Evolutionary conservation across 2,329 filamentous ascomycete genomes (phyloP), one percentile per base, ranked within the genome.

Genomic region (Fusarium torulosum): DNA sequence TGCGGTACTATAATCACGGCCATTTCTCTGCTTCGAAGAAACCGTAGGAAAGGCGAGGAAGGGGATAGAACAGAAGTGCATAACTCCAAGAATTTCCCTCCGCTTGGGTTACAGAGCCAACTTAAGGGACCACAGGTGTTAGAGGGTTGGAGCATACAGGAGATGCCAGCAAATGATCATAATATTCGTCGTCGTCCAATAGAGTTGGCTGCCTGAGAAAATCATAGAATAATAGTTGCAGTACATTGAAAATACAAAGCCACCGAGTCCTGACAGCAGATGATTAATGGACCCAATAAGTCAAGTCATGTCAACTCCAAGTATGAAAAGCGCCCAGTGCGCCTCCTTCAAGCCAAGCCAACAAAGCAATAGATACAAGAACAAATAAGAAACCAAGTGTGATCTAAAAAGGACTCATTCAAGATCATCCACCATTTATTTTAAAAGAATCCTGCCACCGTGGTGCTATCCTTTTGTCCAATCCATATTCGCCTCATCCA

Each of bases 21-120:
- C 14, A 63, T 62, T 8, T 62, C 45, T 7, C 19, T 68, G n/a
- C 45, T 66, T 8, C 33, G 53, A n/a, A 44, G 44, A 15, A 68
- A 52, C 11, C 43, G 56, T 5, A 33, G 19, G 9, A 56, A n/a
- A 27, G 35, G 29, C 15, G 7, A 11, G 2, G 7, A 29, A n/a
- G 6, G 23, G 7, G 17, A 15, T 3, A 23, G 7, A 13, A 8
- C 23, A 42, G 45, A 49, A 7, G 20, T 54, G 2, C 13, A 50
- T 31, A 31, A 20, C 8, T 6, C 19, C 2, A 44, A 53, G 17
- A 2, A 15, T 15, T 19, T 19, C 5, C 8, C 6, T 3, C 17
- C 7, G 9, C 2, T 14, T 25, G 47, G 49, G 53, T 21, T n/a
- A 25, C 21, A 27, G 11, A 38, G 40, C 2, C 45, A 62, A 3